Percentiles rank a stretch among this genome's conserved stretches.
Evolutionary conservation across 2,329 filamentous ascomycete species (phyloP).

Genomic region (Metarhizium guizhouense): DNA sequence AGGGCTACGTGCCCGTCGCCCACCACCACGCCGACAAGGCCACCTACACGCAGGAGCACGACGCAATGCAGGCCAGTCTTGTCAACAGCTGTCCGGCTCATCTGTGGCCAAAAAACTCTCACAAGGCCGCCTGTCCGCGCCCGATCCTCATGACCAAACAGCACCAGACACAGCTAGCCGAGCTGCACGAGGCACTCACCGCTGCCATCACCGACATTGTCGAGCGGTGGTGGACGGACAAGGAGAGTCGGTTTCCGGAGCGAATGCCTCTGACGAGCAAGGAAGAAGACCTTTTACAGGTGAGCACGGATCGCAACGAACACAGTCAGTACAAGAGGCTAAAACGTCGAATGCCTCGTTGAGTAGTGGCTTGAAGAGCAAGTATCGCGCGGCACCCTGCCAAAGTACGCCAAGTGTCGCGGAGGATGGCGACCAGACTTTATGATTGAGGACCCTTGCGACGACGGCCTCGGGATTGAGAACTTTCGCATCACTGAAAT

Average conservation of each 20-base stretch:
- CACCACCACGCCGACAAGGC: background rate
- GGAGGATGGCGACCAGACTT: slow-evolving; percentile 32
- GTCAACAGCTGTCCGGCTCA: slow-evolving; percentile 14
- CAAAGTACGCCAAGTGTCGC: slow-evolving; percentile 11
- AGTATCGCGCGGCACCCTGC: slow-evolving; percentile 14
- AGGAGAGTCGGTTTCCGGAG: slow-evolving; percentile 17
- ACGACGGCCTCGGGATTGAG: slow-evolving; percentile 8
- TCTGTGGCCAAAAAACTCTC: slow-evolving; percentile 21
- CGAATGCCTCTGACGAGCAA: slow-evolving; percentile 24
- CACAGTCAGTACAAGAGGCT: background rate
- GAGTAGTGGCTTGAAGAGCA: slow-evolving; percentile 19
- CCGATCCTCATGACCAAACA: slow-evolving; percentile 23
- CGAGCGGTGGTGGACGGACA: slow-evolving; percentile 28
- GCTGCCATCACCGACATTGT: slow-evolving; percentile 26
- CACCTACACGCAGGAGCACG: slow-evolving; percentile 12
- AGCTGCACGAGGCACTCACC: slow-evolving; percentile 23
- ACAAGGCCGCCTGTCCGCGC: slow-evolving; percentile 18
- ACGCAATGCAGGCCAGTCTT: slow-evolving; percentile 9
- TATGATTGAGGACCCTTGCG: slow-evolving; percentile 21
- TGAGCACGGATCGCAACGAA: background rate
- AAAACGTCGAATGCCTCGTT: background rate
- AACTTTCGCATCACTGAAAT: slow-evolving; percentile 29
- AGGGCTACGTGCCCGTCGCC: slow-evolving; percentile 6
- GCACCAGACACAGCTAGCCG: slow-evolving; percentile 20
- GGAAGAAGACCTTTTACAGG: slow-evolving; percentile 19